phyloP scores from a whole-genome alignment of 192 early-diverging fungal genomes.

The Backusella luteola region DNA sequence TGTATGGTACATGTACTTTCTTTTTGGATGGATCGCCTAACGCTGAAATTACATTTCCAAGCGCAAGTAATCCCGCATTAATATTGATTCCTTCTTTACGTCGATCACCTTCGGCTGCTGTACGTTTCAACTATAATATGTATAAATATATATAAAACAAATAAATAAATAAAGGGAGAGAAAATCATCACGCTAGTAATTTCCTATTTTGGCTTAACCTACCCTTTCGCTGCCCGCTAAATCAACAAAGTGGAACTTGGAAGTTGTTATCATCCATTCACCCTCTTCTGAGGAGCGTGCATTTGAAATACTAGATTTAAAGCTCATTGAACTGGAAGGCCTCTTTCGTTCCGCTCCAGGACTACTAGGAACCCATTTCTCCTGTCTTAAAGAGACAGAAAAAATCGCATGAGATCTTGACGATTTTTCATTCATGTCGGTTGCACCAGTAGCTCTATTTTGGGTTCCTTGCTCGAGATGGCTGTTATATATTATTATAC shows the following conservation, averaged over 20 bases:
- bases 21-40: conserved; percentile 74
- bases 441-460: conserved; percentile 78
- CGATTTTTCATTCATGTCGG: conserved; percentile 94
- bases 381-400: conserved; percentile 83
- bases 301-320: neutral
- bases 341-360: conserved; percentile 6
- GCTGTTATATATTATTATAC: conserved; percentile 22
- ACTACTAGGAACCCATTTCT: conserved; percentile 42
- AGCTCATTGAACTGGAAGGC: conserved; percentile 13
- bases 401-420: conserved; percentile 98
- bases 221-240: conserved; percentile 93
- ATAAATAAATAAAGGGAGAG: conserved; percentile 7
- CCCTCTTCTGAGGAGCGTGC: conserved; percentile 20
- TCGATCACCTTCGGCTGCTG: conserved; percentile 86
- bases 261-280: conserved; percentile 27
- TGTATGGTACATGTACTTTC: conserved; percentile 84
- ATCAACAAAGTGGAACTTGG: conserved; percentile 98
- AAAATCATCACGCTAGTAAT: conserved; percentile 8
- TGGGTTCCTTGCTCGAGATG: conserved; percentile 57
- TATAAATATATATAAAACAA: neutral
- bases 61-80: conserved; percentile 90
- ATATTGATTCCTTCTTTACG: conserved; percentile 97
- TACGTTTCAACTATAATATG: conserved; percentile 71
- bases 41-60: conserved; percentile 97
- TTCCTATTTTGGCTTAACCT: conserved; percentile 5